phyloP scores from a whole-genome alignment of 1,284 basidiomycete species.

The Phellopilus nigrolimitatus region DNA sequence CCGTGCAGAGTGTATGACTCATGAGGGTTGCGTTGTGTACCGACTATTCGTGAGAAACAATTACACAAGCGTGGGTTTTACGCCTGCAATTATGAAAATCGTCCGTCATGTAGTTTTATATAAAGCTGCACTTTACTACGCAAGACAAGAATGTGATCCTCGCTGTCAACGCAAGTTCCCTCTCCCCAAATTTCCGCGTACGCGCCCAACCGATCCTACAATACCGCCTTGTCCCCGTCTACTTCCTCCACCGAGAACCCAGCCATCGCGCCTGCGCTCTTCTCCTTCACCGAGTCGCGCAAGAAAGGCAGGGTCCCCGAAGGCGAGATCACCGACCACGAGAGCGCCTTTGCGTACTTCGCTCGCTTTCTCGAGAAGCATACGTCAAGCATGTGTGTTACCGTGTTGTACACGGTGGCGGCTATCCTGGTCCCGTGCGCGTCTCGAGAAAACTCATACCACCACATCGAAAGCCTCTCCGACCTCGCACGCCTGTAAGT shows the following conservation, averaged over 20 bases:
- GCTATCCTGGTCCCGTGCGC: constrained; percentile 60
- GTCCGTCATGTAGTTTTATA: too few relatives aligned
- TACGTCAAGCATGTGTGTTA: constrained; percentile 58
- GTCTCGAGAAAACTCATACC: constrained; percentile 56
- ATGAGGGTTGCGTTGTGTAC: too few relatives aligned
- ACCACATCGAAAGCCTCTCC: too few relatives aligned
- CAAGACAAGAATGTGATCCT: constrained; percentile 47
- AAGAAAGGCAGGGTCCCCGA: constrained; percentile 36
- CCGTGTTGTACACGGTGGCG: constrained; percentile 81
- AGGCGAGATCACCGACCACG: constrained; percentile 47
- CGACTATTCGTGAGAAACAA: too few relatives aligned
- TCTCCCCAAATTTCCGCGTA: constrained; percentile 75
- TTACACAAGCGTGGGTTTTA: too few relatives aligned
- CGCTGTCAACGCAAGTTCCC: constrained; percentile 67
- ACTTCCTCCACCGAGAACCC: constrained; percentile 53
- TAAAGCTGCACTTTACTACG: too few relatives aligned
- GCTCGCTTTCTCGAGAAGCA: constrained; percentile 43
- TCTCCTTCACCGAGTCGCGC: constrained; percentile 37
- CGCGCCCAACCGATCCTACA: constrained; percentile 25
- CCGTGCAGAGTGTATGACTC: too few relatives aligned
- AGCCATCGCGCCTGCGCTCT: constrained; percentile 47
- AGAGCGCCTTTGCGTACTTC: constrained; percentile 62
- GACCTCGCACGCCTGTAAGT: too few relatives aligned
- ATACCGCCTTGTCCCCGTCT: constrained; percentile 9
- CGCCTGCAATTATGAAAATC: too few relatives aligned